Percentiles rank a stretch among this genome's conserved stretches.
These are phyloP conservation scores for Chaetomium sp. DNA, from an alignment of 2,329 filamentous ascomycete species.

Conservation along the genomic window DNA sequence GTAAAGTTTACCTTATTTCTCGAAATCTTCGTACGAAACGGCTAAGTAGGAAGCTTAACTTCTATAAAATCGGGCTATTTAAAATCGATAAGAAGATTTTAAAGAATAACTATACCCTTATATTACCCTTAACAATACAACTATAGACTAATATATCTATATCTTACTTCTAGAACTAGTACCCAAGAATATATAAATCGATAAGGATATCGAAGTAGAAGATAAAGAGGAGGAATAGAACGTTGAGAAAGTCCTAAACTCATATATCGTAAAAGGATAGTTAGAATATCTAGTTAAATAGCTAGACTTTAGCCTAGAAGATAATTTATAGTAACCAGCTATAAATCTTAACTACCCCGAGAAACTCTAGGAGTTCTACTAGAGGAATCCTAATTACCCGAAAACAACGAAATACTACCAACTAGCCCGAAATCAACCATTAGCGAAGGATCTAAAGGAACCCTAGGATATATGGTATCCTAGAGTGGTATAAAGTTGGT, in stretches of 20 bases:
- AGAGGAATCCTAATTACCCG: conserved; percentile 4
- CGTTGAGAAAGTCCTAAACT: conserved; percentile 18
- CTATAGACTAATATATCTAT: conserved; percentile 19
- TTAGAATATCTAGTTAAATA: conserved; percentile 18
- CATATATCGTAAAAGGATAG: neutral
- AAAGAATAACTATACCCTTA: conserved; percentile 12
- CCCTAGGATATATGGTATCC: too few species aligned
- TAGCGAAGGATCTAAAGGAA: too few species aligned
- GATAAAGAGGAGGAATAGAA: conserved; percentile 25
- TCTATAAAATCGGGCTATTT: neutral
- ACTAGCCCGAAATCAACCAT: too few species aligned
- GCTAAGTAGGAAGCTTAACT: too few species aligned
- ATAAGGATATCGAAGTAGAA: neutral
- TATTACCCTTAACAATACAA: conserved; percentile 7
- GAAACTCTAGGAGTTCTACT: conserved; percentile 22
- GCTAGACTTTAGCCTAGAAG: conserved; percentile 14
- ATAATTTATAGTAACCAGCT: conserved; percentile 17
- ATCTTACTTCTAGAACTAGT: conserved; percentile 22
- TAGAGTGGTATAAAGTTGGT: too few species aligned
- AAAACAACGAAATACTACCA: too few species aligned
- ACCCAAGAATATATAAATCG: conserved; percentile 6
- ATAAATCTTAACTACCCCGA: conserved; percentile 17
- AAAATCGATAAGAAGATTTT: conserved; percentile 15
- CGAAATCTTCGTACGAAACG: too few species aligned
- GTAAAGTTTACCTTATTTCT: too few species aligned